These are phyloP conservation scores for Verticillium nubilum DNA, from an alignment of 2,329 filamentous ascomycete genomes.

Conservation along the genomic window DNA sequence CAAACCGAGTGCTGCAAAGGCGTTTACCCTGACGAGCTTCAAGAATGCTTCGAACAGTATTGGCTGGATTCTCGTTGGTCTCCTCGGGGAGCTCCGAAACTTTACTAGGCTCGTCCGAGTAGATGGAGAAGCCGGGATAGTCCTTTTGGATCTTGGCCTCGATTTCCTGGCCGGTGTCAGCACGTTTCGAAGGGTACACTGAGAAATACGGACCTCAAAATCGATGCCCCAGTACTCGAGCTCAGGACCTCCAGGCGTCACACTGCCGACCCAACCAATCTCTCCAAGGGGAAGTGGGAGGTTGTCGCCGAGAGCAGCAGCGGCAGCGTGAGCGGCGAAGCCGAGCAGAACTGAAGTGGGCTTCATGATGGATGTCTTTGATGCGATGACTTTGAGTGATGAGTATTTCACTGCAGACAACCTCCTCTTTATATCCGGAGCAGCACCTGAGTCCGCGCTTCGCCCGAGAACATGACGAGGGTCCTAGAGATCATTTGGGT, in stretches of 20 bases:
- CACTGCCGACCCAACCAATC: conserved; percentile 1
- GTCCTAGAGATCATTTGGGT: too few species aligned
- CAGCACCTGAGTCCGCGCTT: too few species aligned
- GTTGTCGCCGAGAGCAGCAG: not conserved
- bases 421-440: not conserved
- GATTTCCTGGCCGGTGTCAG: not conserved
- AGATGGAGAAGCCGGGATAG: conserved; percentile 1
- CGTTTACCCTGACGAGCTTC: not conserved
- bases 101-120: not conserved
- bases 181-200: not conserved
- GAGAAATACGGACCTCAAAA: not conserved
- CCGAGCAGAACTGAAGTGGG: not conserved
- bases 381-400: not conserved
- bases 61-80: not conserved
- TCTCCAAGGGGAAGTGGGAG: conserved; percentile 1
- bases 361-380: not conserved
- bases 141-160: conserved; percentile 1
- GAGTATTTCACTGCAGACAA: not conserved
- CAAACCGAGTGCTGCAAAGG: not conserved
- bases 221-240: conserved; percentile 1
- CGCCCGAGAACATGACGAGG: too few species aligned
- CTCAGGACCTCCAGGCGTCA: not conserved
- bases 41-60: not conserved
- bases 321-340: not conserved
- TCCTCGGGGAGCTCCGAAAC: not conserved